A percentile compares a stretch with the other conserved stretches of the same genome.
Evolutionary conservation across 805 yeast genomes (phyloP).

Genomic region (Candida quercuum): DNA sequence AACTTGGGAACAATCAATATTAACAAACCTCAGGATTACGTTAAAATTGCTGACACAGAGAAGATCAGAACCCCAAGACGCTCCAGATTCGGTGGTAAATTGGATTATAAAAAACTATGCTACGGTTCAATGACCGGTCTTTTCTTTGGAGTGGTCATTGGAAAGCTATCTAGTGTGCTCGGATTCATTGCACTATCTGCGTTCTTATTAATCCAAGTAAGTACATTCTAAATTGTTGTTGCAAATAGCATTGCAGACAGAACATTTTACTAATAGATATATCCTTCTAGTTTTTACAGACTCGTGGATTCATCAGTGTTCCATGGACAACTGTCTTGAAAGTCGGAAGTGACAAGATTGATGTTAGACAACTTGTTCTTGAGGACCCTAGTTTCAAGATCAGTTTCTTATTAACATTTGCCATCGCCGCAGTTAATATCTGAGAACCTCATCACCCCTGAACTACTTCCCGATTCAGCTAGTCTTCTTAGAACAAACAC

Average conservation of each 20-base stretch:
- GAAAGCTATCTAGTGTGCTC: constrained; percentile 51
- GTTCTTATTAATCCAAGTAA: constrained; percentile 27
- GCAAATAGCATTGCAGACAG: neutral
- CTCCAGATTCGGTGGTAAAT: constrained; percentile 34
- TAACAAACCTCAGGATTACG: constrained; percentile 2
- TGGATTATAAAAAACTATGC: constrained; percentile 53
- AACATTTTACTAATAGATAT: neutral
- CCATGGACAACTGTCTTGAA: constrained; percentile 32
- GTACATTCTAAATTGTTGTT: constrained; percentile 2
- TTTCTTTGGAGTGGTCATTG: constrained; percentile 50
- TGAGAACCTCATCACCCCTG: constrained; percentile 2
- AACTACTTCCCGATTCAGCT: neutral
- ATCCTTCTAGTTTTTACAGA: constrained; percentile 44
- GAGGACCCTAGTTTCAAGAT: constrained; percentile 58
- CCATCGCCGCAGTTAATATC: constrained; percentile 54
- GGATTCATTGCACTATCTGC: constrained; percentile 43
- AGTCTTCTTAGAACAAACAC: too few relatives aligned
- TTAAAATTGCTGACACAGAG: constrained; percentile 3
- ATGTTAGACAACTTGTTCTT: constrained; percentile 45
- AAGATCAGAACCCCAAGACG: constrained; percentile 7
- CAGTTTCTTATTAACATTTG: constrained; percentile 48
- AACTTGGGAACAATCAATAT: constrained; percentile 18
- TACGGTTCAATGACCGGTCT: constrained; percentile 58
- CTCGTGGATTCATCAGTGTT: constrained; percentile 46
- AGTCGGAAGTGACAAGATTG: constrained; percentile 35